Percentiles rank a stretch among this genome's conserved stretches.
These are phyloP conservation scores for Coffea humblotiana DNA, from an alignment of 305 asterid genomes.

Conservation along the genomic window DNA sequence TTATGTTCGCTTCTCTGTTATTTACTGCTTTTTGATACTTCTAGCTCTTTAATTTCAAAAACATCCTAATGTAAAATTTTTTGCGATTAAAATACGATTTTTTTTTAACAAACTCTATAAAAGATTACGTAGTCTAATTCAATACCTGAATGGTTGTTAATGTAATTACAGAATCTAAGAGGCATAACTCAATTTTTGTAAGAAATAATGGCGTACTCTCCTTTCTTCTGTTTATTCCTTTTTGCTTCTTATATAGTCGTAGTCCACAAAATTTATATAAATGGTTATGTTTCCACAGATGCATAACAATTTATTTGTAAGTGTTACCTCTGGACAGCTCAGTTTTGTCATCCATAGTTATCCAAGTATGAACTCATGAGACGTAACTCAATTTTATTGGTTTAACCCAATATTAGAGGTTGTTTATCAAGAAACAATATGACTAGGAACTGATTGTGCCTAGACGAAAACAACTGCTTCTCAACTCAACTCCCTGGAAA, in stretches of 20 bases:
- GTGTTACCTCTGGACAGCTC: neutral
- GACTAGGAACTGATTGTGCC: neutral
- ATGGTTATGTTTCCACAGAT: neutral
- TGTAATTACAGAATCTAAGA: neutral
- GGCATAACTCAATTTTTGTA: neutral
- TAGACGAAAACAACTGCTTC: neutral
- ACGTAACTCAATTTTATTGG: neutral
- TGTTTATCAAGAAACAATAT: neutral
- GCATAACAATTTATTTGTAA: neutral
- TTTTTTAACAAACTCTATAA: neutral
- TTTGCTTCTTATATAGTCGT: neutral
- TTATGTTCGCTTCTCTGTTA: too few relatives aligned
- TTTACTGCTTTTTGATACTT: too few relatives aligned
- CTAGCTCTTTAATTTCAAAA: too few relatives aligned
- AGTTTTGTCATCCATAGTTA: neutral
- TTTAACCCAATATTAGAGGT: neutral
- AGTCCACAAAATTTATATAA: neutral
- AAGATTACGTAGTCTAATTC: neutral
- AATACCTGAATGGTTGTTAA: neutral
- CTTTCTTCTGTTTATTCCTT: neutral
- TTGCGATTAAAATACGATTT: too few relatives aligned
- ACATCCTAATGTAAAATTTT: too few relatives aligned
- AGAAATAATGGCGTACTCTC: neutral
- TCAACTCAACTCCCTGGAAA: neutral
- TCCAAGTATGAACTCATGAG: neutral